phyloP scores from a whole-genome alignment of 106 monocot species.

The Dactylorhiza incarnata region DNA sequence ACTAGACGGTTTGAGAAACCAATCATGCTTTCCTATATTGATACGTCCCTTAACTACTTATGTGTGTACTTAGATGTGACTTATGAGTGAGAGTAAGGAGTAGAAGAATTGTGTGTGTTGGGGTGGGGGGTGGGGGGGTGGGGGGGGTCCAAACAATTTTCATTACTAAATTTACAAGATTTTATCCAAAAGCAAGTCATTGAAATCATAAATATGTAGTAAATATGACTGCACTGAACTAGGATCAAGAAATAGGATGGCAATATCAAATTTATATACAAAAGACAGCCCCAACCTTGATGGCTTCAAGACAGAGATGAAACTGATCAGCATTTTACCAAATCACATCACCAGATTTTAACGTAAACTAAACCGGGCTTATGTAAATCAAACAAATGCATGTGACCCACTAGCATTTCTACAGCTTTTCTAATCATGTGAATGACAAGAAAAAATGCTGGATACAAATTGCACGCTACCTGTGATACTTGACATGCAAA shows the following conservation, averaged over 20 bases:
- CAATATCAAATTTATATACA: not conserved
- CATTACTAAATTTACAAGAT: too few relatives aligned
- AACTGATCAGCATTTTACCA: not conserved
- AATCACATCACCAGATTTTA: not conserved
- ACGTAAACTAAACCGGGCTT: not conserved
- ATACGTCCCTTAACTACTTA: too few relatives aligned
- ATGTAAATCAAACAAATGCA: not conserved
- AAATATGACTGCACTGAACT: not conserved
- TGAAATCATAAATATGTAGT: too few relatives aligned
- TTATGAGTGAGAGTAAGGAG: too few relatives aligned
- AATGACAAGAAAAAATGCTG: not conserved
- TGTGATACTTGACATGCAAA: too few relatives aligned
- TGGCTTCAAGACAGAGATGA: not conserved
- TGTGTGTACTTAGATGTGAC: too few relatives aligned
- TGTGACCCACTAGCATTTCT: not conserved
- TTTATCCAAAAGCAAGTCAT: too few relatives aligned
- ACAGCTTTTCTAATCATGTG: not conserved
- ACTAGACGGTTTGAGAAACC: too few relatives aligned
- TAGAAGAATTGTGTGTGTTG: too few relatives aligned
- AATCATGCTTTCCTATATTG: too few relatives aligned
- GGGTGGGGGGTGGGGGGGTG: too few relatives aligned
- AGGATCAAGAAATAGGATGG: not conserved
- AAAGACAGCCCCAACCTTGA: not conserved
- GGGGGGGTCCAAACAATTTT: too few relatives aligned
- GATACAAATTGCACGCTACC: not conserved